Conservation (phyloP, 2,329 filamentous ascomycete genomes). For the Aaosphaeria pasadenensis region DNA sequence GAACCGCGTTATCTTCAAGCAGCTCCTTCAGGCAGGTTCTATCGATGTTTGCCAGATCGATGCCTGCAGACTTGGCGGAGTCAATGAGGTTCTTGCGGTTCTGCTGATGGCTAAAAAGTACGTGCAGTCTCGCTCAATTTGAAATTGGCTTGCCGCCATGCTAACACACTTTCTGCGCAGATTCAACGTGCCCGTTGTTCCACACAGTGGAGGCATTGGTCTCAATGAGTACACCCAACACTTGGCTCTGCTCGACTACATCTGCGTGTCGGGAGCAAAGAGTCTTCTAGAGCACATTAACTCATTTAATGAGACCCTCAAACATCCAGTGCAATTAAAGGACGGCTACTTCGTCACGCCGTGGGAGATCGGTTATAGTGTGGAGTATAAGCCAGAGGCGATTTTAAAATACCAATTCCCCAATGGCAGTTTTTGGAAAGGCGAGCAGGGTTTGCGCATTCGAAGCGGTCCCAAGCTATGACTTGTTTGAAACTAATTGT, state of each 20-base stretch:
- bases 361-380: not conserved
- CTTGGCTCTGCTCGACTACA: not conserved
- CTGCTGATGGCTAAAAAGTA: slow-evolving; percentile 74
- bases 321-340: not conserved
- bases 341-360: not conserved
- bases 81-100: slow-evolving; percentile 85
- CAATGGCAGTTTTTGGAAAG: not conserved
- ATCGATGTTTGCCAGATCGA: slow-evolving; percentile 84
- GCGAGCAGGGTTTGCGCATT: not conserved
- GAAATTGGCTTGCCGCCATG: not conserved
- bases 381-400: not conserved
- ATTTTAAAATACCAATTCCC: not conserved
- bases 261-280: not conserved
- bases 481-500: not conserved
- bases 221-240: not conserved
- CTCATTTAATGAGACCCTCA: not conserved
- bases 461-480: not conserved
- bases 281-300: not conserved
- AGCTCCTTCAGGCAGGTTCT: slow-evolving; percentile 71
- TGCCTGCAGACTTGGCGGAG: slow-evolving; percentile 77
- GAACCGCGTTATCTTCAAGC: slow-evolving; percentile 86
- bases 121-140: not conserved
- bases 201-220: not conserved
- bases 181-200: not conserved
- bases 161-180: not conserved